phyloP scores from a whole-genome alignment of 1,284 basidiomycete genomes.

The Rhodotorula sp. region DNA sequence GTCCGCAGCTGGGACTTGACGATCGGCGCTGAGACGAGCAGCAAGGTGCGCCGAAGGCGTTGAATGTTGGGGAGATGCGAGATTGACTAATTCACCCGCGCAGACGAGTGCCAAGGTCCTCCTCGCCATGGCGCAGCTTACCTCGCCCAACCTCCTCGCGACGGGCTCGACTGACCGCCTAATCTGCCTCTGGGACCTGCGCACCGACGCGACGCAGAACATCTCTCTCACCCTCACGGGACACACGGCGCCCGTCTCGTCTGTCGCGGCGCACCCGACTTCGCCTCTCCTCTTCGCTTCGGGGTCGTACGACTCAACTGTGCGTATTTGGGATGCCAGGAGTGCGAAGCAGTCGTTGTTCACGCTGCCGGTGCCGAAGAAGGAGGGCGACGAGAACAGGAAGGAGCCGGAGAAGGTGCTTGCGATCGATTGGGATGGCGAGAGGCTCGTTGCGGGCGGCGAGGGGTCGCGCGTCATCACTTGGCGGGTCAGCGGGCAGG shows the following conservation, averaged over 20 bases:
- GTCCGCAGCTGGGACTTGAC: conserved; percentile 54
- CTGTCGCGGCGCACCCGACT: conserved; percentile 60
- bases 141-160: conserved; percentile 49
- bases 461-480: conserved; percentile 56
- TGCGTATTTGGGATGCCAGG: conserved; percentile 82
- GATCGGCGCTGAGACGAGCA: conserved; percentile 47
- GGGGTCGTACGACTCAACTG: conserved; percentile 77
- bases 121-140: conserved; percentile 52
- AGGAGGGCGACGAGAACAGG: conserved; percentile 37
- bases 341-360: conserved; percentile 61
- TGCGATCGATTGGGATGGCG: conserved; percentile 71
- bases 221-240: conserved; percentile 57
- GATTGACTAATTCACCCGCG: no score
- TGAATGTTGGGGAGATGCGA: no score
- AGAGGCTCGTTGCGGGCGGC: conserved; percentile 71
- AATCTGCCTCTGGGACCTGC: conserved; percentile 55
- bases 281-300: conserved; percentile 69
- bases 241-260: conserved; percentile 72
- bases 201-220: conserved; percentile 52
- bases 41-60: conserved; percentile 46
- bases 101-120: conserved; percentile 50
- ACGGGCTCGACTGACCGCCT: conserved; percentile 55
- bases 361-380: conserved; percentile 42
- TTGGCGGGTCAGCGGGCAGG: conserved; percentile 31
- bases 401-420: conserved; percentile 43